Conservation (phyloP, 306 rosid genomes). For the Vigna mungo region DNA sequence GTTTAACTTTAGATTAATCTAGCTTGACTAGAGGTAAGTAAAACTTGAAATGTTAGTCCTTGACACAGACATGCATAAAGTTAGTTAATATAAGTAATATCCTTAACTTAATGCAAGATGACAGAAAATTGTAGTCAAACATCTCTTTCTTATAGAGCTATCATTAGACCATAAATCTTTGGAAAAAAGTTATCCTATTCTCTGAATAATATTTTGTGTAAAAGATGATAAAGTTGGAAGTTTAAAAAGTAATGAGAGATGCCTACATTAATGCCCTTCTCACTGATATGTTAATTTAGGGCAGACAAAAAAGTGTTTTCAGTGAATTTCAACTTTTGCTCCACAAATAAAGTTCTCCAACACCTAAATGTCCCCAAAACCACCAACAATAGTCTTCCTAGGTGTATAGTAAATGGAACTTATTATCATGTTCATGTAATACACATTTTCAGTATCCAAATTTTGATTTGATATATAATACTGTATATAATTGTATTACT, state of each 20-base stretch:
- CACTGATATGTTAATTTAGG: background rate
- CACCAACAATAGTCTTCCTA: background rate
- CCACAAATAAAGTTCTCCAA: background rate
- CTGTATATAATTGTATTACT: background rate
- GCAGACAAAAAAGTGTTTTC: background rate
- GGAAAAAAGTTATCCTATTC: no score
- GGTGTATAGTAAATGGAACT: background rate
- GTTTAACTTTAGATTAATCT: no score
- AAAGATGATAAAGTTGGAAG: background rate
- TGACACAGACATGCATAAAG: background rate
- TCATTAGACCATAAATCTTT: no score
- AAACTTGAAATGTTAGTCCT: no score
- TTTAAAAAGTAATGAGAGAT: no score
- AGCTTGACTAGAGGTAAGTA: no score
- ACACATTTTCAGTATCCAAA: background rate
- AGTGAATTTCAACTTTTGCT: conserved; percentile 10
- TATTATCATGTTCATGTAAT: background rate
- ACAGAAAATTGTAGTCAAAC: background rate
- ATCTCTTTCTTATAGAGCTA: background rate
- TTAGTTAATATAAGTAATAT: background rate
- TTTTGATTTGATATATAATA: background rate
- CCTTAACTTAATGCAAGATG: background rate
- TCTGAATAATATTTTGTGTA: no score
- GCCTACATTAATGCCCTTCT: background rate
- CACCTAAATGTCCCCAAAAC: background rate